These are phyloP conservation scores for Kodamaea laetipori DNA, from an alignment of 805 yeast genomes.

Conservation along the genomic window DNA sequence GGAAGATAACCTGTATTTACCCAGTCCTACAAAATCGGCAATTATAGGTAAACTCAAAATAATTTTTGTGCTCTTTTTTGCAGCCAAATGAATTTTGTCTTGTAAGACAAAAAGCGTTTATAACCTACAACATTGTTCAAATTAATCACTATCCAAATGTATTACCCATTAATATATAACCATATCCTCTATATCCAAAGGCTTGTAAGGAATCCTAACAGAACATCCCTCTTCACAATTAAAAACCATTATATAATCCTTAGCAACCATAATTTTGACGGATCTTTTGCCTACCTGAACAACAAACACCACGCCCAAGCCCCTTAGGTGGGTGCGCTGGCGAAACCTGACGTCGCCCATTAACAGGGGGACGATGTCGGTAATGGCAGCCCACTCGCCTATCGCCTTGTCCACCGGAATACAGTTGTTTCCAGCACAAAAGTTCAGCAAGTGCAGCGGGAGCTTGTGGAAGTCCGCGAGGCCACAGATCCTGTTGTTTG, in stretches of 20 bases:
- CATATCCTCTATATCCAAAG: background rate
- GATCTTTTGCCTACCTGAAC: background rate
- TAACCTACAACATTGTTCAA: too few species aligned
- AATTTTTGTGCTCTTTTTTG: too few species aligned
- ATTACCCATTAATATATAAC: constrained; percentile 1
- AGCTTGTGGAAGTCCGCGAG: background rate
- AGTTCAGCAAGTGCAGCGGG: background rate
- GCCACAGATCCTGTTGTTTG: constrained; percentile 1
- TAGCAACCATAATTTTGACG: background rate
- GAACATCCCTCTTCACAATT: background rate
- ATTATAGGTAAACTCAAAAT: too few species aligned
- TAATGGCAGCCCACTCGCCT: background rate
- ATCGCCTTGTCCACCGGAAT: constrained; percentile 1
- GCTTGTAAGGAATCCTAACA: background rate
- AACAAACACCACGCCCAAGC: background rate
- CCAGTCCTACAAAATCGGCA: too few species aligned
- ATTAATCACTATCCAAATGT: too few species aligned
- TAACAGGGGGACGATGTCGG: constrained; percentile 1
- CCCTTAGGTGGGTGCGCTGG: background rate
- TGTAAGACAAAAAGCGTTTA: too few species aligned
- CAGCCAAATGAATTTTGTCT: too few species aligned
- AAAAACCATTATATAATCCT: background rate
- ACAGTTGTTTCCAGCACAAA: background rate
- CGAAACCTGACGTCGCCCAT: background rate
- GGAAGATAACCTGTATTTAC: too few species aligned